A percentile compares a stretch with the other conserved stretches of the same genome.
Conservation (phyloP, 2,329 filamentous ascomycete genomes). For the Blastomyces gilchristii region DNA sequence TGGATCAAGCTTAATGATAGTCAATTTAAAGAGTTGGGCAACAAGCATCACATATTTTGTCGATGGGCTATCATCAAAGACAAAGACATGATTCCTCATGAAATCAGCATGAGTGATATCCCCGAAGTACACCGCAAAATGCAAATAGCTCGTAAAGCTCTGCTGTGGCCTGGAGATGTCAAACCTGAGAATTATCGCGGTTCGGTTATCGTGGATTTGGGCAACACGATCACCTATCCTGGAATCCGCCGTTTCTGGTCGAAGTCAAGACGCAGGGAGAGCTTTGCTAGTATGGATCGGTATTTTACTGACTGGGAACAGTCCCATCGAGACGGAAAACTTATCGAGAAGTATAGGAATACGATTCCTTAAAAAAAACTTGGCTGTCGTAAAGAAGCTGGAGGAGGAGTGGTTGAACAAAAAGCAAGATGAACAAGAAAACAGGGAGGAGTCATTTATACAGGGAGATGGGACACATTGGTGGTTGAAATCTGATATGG, state of each 20-base stretch:
- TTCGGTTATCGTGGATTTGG: conserved; percentile 12
- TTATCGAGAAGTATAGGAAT: not conserved
- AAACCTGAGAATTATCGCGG: conserved; percentile 12
- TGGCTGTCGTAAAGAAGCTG: not conserved
- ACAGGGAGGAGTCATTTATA: not conserved
- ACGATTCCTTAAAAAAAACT: not conserved
- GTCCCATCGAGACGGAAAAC: not conserved
- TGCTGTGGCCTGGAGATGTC: conserved; percentile 9
- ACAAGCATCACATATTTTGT: not conserved
- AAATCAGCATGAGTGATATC: conserved; percentile 9
- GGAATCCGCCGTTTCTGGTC: conserved; percentile 6
- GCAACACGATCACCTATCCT: conserved; percentile 10
- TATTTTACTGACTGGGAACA: not conserved
- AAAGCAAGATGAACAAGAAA: not conserved
- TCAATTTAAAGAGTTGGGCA: conserved; percentile 5
- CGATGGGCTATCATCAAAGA: conserved; percentile 15
- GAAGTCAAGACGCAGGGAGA: conserved; percentile 1
- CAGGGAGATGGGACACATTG: not conserved
- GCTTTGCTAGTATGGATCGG: not conserved
- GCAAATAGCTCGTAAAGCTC: conserved; percentile 11
- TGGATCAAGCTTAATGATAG: conserved; percentile 13
- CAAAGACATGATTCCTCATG: conserved; percentile 12
- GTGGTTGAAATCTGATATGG: too few relatives aligned
- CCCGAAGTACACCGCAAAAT: conserved; percentile 13
- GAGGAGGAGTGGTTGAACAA: not conserved